phyloP scores from a whole-genome alignment of 1,284 basidiomycete genomes.

The Ustilago curta region DNA sequence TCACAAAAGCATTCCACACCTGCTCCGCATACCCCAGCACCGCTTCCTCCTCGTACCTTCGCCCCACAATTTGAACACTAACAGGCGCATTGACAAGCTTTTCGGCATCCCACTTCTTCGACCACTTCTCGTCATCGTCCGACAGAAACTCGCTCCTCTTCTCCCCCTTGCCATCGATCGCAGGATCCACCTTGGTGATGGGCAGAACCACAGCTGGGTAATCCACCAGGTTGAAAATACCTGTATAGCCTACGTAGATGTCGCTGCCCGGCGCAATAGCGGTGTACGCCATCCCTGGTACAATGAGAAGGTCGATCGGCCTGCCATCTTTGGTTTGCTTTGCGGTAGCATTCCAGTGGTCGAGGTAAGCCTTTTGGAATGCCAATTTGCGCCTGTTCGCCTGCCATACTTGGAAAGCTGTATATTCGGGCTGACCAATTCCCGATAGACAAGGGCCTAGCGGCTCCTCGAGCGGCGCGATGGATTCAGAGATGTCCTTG shows the following conservation, averaged over 20 bases:
- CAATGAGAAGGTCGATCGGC: constrained; percentile 76
- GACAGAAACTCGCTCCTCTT: constrained; percentile 66
- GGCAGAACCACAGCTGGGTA: constrained; percentile 79
- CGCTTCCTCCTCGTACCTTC: constrained; percentile 80
- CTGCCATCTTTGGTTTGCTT: constrained; percentile 73
- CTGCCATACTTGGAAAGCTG: constrained; percentile 75
- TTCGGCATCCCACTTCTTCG: constrained; percentile 60
- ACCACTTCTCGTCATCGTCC: constrained; percentile 57
- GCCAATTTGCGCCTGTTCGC: constrained; percentile 69
- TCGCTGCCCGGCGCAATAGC: constrained; percentile 74
- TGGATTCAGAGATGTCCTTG: constrained; percentile 48
- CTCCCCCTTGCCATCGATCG: constrained; percentile 73
- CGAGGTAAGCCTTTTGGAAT: constrained; percentile 73
- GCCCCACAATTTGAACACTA: constrained; percentile 77
- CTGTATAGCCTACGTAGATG: constrained; percentile 64
- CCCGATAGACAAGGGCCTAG: constrained; percentile 38
- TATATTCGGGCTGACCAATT: constrained; percentile 33
- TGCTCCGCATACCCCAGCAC: constrained; percentile 72
- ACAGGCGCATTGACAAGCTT: constrained; percentile 76
- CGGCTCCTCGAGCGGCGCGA: constrained; percentile 58
- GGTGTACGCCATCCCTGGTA: constrained; percentile 74
- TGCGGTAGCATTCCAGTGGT: constrained; percentile 74
- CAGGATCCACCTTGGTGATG: constrained; percentile 68
- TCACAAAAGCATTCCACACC: constrained; percentile 33
- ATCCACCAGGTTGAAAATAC: constrained; percentile 77